Percentiles rank a stretch among this genome's conserved stretches.
phyloP scores from a whole-genome alignment of 306 rosid species.

The Arachis hypogaea region DNA sequence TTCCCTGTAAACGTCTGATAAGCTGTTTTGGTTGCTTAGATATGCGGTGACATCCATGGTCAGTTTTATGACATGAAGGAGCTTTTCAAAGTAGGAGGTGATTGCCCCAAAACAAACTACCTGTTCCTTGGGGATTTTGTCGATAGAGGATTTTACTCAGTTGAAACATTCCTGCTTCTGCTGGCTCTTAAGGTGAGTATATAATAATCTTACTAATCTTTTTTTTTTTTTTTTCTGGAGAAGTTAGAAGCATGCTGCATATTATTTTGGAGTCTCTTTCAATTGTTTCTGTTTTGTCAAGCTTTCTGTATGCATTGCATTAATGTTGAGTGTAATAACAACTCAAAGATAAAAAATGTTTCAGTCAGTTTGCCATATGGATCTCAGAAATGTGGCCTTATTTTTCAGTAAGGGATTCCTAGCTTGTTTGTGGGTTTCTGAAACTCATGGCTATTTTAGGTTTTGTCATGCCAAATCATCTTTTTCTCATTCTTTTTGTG shows the following conservation, averaged over 20 bases:
- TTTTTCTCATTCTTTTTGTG: slow-evolving; percentile 3
- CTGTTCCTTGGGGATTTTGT: slow-evolving; percentile 98
- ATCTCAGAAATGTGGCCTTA: slow-evolving; percentile 11
- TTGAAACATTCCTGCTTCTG: slow-evolving; percentile 91
- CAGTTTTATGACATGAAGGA: slow-evolving; percentile 99
- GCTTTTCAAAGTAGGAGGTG: slow-evolving; percentile 99
- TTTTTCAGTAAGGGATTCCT: slow-evolving; percentile 1
- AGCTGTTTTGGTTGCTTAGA: slow-evolving; percentile 50
- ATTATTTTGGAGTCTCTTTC: slow-evolving; percentile 4
- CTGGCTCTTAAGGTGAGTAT: slow-evolving; percentile 91
- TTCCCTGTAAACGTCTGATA: slow-evolving; percentile 13
- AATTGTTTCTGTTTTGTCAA: not conserved
- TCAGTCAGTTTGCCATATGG: slow-evolving; percentile 12
- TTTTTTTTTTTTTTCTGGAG: not conserved
- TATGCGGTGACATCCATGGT: slow-evolving; percentile 98
- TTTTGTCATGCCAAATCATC: slow-evolving; percentile 1
- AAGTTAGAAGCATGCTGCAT: slow-evolving; percentile 3
- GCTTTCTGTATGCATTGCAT: slow-evolving; percentile 14
- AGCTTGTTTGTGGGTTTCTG: slow-evolving; percentile 21
- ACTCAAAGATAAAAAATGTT: slow-evolving; percentile 20
- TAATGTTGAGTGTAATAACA: not conserved
- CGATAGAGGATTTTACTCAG: slow-evolving; percentile 93
- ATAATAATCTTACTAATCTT: not conserved
- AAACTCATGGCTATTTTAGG: not conserved
- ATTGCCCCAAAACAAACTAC: slow-evolving; percentile 96